These are phyloP conservation scores for Plantago lanceolata DNA, from an alignment of 305 asterid genomes.

Conservation along the genomic window DNA sequence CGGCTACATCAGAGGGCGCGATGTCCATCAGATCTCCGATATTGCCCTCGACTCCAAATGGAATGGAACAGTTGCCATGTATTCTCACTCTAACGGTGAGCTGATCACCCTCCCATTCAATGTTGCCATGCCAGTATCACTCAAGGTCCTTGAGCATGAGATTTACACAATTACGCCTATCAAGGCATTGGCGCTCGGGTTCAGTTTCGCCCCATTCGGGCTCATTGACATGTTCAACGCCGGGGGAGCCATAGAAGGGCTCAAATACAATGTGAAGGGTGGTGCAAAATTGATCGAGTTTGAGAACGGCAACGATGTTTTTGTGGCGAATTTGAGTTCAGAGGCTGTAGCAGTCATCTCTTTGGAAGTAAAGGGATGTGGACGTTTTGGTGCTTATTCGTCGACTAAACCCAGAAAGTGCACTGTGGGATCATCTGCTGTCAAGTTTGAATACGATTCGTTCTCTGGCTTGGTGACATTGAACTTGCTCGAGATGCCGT, in stretches of 20 bases:
- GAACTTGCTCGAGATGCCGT: conserved; percentile 46
- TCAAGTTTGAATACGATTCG: conserved; percentile 43
- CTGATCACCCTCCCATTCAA: conserved; percentile 40
- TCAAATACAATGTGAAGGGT: conserved; percentile 21
- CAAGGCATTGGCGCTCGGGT: conserved; percentile 39
- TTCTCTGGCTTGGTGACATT: conserved; percentile 40
- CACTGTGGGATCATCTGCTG: conserved; percentile 32
- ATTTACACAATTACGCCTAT: conserved; percentile 62
- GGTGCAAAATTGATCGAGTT: conserved; percentile 23
- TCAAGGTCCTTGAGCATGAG: conserved; percentile 79
- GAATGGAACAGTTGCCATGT: conserved; percentile 63
- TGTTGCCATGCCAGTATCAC: conserved; percentile 62
- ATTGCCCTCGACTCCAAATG: conserved; percentile 50
- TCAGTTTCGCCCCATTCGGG: conserved; percentile 68
- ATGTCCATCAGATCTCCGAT: conserved; percentile 67
- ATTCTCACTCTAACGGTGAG: conserved; percentile 38
- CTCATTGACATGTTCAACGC: conserved; percentile 82
- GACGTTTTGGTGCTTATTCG: conserved; percentile 75
- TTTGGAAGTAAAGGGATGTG: conserved; percentile 71
- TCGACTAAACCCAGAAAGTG: conserved; percentile 57
- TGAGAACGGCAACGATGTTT: not conserved
- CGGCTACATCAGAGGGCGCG: conserved; percentile 61
- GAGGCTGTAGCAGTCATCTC: conserved; percentile 39
- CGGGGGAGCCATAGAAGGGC: conserved; percentile 37
- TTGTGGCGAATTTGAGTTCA: conserved; percentile 40